Percentiles rank a stretch among this genome's conserved stretches.
These are phyloP conservation scores for Nothopassalora personata DNA, from an alignment of 2,329 filamentous ascomycete genomes.

Conservation along the genomic window DNA sequence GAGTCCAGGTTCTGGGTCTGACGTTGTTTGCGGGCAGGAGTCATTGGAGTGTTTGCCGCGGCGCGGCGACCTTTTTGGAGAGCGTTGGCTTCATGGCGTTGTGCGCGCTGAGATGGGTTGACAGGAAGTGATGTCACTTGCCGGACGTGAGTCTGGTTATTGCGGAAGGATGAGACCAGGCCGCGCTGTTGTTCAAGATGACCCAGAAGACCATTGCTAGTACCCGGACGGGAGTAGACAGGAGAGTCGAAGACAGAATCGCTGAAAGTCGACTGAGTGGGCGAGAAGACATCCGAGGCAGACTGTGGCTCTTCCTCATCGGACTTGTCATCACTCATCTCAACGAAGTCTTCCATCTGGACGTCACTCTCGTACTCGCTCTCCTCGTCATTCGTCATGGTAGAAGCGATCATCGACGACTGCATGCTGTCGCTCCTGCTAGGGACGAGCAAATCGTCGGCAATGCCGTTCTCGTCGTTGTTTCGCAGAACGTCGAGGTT, in stretches of 20 bases:
- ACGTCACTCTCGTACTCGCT: slow-evolving; percentile 19
- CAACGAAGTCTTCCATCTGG: slow-evolving; percentile 27
- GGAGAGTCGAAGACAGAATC: slow-evolving; percentile 15
- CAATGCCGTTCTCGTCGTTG: slow-evolving; percentile 54
- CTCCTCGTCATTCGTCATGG: slow-evolving; percentile 26
- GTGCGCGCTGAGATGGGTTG: slow-evolving; percentile 58
- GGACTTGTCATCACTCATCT: slow-evolving; percentile 23
- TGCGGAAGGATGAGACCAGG: slow-evolving; percentile 72
- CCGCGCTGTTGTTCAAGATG: slow-evolving; percentile 59
- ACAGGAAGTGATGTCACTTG: slow-evolving; percentile 51
- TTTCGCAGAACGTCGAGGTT: slow-evolving; percentile 63
- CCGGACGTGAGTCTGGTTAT: slow-evolving; percentile 49
- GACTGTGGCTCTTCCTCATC: slow-evolving; percentile 40
- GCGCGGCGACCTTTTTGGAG: slow-evolving; percentile 61
- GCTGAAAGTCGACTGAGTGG: slow-evolving; percentile 12
- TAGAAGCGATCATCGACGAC: slow-evolving; percentile 50
- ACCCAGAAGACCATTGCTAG: slow-evolving; percentile 48
- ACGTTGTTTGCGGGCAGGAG: slow-evolving; percentile 54
- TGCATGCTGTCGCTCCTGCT: slow-evolving; percentile 32
- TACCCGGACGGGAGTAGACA: not conserved
- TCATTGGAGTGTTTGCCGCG: slow-evolving; percentile 63
- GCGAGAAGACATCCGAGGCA: slow-evolving; percentile 35
- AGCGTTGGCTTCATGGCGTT: slow-evolving; percentile 56
- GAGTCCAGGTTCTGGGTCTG: slow-evolving; percentile 24
- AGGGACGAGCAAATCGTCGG: slow-evolving; percentile 34